A percentile compares a stretch with the other conserved stretches of the same genome.
Conservation (phyloP, 2,329 filamentous ascomycete genomes). For the Ascochyta viciae-villosae region DNA sequence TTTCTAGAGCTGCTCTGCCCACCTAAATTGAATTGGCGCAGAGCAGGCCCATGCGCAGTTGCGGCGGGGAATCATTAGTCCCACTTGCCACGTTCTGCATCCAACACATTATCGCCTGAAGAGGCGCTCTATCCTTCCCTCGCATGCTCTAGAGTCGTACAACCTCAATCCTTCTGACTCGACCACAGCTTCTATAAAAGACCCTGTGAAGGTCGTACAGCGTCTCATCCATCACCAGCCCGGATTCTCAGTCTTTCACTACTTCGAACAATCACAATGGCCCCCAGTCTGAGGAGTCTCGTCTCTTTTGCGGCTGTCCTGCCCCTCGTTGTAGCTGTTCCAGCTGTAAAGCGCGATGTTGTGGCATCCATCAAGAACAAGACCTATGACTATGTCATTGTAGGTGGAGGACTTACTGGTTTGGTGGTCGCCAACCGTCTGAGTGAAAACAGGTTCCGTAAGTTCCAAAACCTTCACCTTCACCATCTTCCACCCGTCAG, state of each 20-base stretch:
- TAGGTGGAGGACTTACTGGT: slow-evolving; percentile 42
- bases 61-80: not conserved
- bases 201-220: not conserved
- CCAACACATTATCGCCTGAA: not conserved
- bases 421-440: slow-evolving; percentile 41
- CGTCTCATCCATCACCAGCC: not conserved
- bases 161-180: slow-evolving; percentile 5
- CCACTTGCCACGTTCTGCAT: slow-evolving; percentile 3
- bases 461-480: no score
- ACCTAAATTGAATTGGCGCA: not conserved
- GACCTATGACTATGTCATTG: slow-evolving; percentile 42
- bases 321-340: slow-evolving; percentile 2
- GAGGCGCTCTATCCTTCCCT: slow-evolving; percentile 1
- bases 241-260: not conserved
- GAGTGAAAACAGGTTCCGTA: slow-evolving; percentile 29
- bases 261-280: not conserved
- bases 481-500: no score
- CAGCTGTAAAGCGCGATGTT: not conserved
- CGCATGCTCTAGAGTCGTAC: slow-evolving; percentile 5
- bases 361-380: slow-evolving; percentile 8
- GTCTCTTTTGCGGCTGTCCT: slow-evolving; percentile 2
- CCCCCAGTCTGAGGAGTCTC: slow-evolving; percentile 8
- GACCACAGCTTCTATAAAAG: slow-evolving; percentile 3
- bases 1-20: not conserved
- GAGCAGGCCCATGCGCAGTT: not conserved